Percentiles rank a stretch among this genome's conserved stretches.
Evolutionary conservation across 2,329 filamentous ascomycete species (phyloP).

Genomic region (Neonectria neomacrospora): DNA sequence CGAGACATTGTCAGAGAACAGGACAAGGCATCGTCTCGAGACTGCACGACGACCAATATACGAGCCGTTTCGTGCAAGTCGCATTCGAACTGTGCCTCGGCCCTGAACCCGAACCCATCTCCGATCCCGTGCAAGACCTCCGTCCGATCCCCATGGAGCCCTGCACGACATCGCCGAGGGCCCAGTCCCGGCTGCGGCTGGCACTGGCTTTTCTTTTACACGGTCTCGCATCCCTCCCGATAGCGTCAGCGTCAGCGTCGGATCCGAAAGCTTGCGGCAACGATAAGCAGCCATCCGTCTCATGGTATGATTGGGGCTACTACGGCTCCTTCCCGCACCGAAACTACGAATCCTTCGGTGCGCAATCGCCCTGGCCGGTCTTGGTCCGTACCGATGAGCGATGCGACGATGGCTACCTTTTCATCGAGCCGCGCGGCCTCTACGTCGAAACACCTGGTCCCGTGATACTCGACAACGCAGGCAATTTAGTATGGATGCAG

Average conservation of each 20-base stretch:
- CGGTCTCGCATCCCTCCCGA: background rate
- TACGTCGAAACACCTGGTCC: constrained; percentile 52
- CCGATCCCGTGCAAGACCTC: background rate
- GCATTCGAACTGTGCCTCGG: background rate
- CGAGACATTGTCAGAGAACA: background rate
- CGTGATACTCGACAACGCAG: constrained; percentile 56
- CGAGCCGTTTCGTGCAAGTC: background rate
- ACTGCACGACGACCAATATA: background rate
- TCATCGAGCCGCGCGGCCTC: constrained; percentile 52
- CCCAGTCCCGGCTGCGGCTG: constrained; percentile 12
- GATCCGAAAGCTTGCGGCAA: background rate
- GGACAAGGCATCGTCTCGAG: background rate
- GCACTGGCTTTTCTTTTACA: constrained; percentile 15
- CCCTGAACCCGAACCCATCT: background rate
- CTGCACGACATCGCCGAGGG: background rate
- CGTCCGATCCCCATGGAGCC: constrained; percentile 14
- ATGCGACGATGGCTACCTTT: constrained; percentile 53
- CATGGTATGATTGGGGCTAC: constrained; percentile 40
- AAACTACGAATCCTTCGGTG: constrained; percentile 37
- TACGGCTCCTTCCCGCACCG: constrained; percentile 37
- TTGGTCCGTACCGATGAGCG: constrained; percentile 42
- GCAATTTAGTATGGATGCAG: constrained; percentile 59
- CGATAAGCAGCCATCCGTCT: constrained; percentile 6
- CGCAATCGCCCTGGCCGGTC: constrained; percentile 47
- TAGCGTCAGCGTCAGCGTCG: constrained; percentile 15